A percentile compares a stretch with the other conserved stretches of the same genome.
These are phyloP conservation scores for Stachybotrys elegans DNA, from an alignment of 2,329 filamentous ascomycete genomes.

Conservation along the genomic window DNA sequence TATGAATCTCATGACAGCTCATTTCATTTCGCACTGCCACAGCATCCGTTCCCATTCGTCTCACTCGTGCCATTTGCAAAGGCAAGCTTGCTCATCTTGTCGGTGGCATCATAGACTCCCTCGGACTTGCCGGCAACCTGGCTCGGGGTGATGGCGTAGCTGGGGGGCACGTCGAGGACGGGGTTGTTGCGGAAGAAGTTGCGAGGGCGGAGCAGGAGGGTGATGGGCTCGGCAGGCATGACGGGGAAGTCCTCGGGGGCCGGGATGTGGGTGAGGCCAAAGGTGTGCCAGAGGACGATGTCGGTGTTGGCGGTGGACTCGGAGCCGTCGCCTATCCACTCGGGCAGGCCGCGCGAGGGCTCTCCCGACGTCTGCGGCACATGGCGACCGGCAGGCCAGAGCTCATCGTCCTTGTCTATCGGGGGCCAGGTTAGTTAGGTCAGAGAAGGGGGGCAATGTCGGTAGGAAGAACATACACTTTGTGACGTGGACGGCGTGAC, in stretches of 20 bases:
- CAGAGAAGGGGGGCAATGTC: accelerated
- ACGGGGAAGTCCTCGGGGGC: conserved; percentile 86
- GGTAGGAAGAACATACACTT: conserved; percentile 57
- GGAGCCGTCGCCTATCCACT: conserved; percentile 69
- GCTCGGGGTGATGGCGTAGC: conserved; percentile 20
- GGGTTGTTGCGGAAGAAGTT: conserved; percentile 82
- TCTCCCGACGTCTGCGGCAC: conserved; percentile 84
- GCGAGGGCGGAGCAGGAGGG: conserved; percentile 68
- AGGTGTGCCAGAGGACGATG: conserved; percentile 90
- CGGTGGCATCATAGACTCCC: conserved; percentile 15
- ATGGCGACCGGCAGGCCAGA: conserved; percentile 82
- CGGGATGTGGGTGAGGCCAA: conserved; percentile 86
- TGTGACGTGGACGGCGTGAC: conserved; percentile 84
- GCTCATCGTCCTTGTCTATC: conserved; percentile 70
- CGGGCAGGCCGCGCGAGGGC: conserved; percentile 65
- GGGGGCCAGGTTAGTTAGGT: conserved; percentile 13
- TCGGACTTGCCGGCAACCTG: conserved; percentile 19
- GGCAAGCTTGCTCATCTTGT: conserved; percentile 17
- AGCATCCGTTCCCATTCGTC: too few relatives aligned
- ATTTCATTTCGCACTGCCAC: too few relatives aligned
- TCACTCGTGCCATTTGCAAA: conserved; percentile 13
- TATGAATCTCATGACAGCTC: too few relatives aligned
- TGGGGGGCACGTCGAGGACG: conserved; percentile 71
- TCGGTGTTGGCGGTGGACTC: conserved; percentile 74
- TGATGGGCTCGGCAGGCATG: conserved; percentile 87